Conservation (phyloP, 139 green algal genomes). For the Volvox africanus region DNA sequence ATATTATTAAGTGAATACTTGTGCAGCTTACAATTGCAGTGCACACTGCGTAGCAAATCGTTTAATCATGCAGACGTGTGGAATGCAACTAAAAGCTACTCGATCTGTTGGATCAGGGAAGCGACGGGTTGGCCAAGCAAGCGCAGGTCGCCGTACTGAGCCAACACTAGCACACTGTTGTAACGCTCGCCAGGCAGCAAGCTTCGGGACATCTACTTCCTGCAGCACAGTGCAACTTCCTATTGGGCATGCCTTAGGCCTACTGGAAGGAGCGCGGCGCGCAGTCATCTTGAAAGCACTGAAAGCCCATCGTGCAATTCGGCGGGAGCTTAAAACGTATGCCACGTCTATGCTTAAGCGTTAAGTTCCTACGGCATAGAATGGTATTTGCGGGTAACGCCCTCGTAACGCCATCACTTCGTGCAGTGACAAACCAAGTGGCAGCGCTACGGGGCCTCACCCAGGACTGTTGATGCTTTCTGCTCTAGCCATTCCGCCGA, state of each 20-base stretch:
- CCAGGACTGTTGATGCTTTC: background rate
- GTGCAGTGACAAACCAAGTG: background rate
- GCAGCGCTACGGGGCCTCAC: background rate
- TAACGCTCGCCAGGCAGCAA: background rate
- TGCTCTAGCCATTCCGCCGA: constrained; percentile 26
- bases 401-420: background rate
- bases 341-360: background rate
- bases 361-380: background rate
- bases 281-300: background rate
- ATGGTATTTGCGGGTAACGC: background rate
- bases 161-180: background rate
- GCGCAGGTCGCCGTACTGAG: background rate
- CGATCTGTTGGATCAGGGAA: background rate
- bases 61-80: background rate
- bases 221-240: background rate
- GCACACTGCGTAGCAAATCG: too few species aligned
- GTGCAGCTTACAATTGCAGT: too few species aligned
- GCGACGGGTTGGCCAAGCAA: background rate
- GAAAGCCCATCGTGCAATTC: background rate
- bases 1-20: too few species aligned
- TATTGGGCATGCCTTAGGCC: background rate
- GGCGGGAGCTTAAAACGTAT: background rate
- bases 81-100: background rate
- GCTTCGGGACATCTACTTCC: background rate
- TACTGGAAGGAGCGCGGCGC: background rate